Evolutionary conservation across 2,329 filamentous ascomycete species (phyloP), one percentile per base, ranked within the genome.

Genomic region (Phyllosticta citrichinensis): DNA sequence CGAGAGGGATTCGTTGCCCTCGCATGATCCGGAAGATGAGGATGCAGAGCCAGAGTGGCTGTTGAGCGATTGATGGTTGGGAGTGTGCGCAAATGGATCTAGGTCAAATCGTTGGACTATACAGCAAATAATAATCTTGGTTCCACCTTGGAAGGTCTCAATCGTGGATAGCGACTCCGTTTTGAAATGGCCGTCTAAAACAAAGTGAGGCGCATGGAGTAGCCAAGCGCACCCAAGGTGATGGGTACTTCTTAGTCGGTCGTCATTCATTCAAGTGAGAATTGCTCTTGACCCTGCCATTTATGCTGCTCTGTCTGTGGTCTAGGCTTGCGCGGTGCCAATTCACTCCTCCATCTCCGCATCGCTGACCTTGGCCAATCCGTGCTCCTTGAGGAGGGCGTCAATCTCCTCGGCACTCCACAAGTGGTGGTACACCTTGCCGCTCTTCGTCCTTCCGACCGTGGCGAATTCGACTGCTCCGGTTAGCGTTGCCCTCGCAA

Each of bases 371-470:
- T 96, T 97, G 64, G 91, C 93, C 74, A 99, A 78, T 68, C 93
- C 93, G 70, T 99, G 92, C 81, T 97, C 91, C 82, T 92, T 96
- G 70, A 99, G 80, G 75, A 99, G 80, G 57, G 88, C 86, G 73
- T 91, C 93, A 70, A 99, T 99, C 81, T 97, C 94, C 66, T 99
- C 93, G 53, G 92, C 93, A 69, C 86, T 89, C 94, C 94, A 99
- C 64, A 99, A 83, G 74, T 96, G 89, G 78, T 99, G 94, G 80
- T 97, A 99, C 76, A 99, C 93, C 80, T 93, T 94, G 70, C 94
- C 94, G 66, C 92, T 86, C 77, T 91, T 88, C 67, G 92, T 97
- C 80, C 92, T 91, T 68, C 94, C 95, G 64, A 99, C 93, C 33
- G 95, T 99, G 67, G 94, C 95, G 72, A 99, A 99, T 74, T 99